A percentile compares a stretch with the other conserved stretches of the same genome.
Conservation (phyloP, 768 basidiomycete species). For the Collybia mongolica region DNA sequence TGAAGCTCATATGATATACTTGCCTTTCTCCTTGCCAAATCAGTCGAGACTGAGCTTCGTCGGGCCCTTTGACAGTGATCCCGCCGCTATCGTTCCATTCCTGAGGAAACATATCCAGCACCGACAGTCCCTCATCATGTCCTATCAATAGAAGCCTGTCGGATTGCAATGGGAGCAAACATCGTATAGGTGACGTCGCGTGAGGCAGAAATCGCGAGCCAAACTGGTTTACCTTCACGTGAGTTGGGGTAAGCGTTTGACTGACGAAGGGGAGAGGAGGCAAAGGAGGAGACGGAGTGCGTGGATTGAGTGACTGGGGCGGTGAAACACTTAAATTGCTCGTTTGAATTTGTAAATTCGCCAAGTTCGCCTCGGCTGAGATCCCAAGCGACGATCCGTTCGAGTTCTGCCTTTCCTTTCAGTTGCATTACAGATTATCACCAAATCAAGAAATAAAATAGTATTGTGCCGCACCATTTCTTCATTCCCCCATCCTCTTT, state of each 20-base stretch:
- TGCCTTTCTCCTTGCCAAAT: slow-evolving; percentile 83
- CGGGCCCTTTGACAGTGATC: slow-evolving; percentile 56
- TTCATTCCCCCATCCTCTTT: slow-evolving; percentile 70
- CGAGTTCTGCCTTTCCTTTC: slow-evolving; percentile 2
- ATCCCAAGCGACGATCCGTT: background rate
- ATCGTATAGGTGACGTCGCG: slow-evolving; percentile 69
- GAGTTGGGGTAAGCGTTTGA: slow-evolving; percentile 57
- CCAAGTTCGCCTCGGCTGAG: no score
- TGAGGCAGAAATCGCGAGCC: slow-evolving; percentile 87
- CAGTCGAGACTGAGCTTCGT: slow-evolving; percentile 63
- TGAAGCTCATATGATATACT: slow-evolving; percentile 15
- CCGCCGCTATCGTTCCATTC: slow-evolving; percentile 59
- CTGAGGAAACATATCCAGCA: slow-evolving; percentile 79
- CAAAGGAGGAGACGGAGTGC: slow-evolving; percentile 26
- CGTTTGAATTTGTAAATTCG: slow-evolving; percentile 40
- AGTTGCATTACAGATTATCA: no score
- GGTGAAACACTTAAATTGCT: slow-evolving; percentile 32
- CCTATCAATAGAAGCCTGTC: slow-evolving; percentile 74
- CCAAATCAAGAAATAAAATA: no score
- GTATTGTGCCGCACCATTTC: slow-evolving; percentile 18
- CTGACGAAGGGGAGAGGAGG: slow-evolving; percentile 43
- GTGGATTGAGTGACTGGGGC: slow-evolving; percentile 19
- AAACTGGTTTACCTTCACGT: slow-evolving; percentile 71
- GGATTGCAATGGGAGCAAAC: slow-evolving; percentile 66
- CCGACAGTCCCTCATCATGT: slow-evolving; percentile 77